Evolutionary conservation across 2,329 filamentous ascomycete genomes (phyloP), one percentile per base, ranked within the genome.

Genomic region (Botrytis fabae): DNA sequence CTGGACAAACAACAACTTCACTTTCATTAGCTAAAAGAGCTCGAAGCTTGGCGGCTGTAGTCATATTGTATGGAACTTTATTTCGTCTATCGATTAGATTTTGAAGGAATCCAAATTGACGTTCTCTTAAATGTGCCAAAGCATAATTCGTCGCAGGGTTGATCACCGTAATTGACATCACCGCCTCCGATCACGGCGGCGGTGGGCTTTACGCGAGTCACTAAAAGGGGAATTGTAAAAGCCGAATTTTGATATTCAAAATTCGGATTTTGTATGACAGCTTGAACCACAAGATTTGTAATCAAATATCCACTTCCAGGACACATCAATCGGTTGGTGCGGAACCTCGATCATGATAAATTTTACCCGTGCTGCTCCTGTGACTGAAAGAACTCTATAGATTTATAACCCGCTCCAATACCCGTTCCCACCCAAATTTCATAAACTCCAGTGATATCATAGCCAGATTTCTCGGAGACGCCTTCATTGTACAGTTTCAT

Each of bases 1-100:
- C 90, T 0, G 90, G 90, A 69, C 87, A 89, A 4, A 91, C 84
- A 57, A 92, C 78, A 62, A 86, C 82, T 65, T 83, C 70, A 51
- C 60, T 32, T 20, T 73, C 42, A n/a, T 73, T 66, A 44, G 51
- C 70, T 44, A 76, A 54, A 44, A 75, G 48, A 48, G 68, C 69
- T 20, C 72, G 68, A 25, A 75, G 66, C 62, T 74, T 74, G 9
- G 75, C 28, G 40, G 38, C 38, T 10, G 48, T 35, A n/a, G 46
- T 57, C 64, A 57, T 68, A 40, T 28, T 54, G 35, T 40, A 40
- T 42, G 54, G 46, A 54, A 14, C 25, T 68, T 54, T 20, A 40
- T 28, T 22, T 40, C 10, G 28, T 40, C 35, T 7, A 40, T 10
- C 9, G 20, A 14, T 54, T 12, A 42, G 7, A 68, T 1, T 22